These are phyloP conservation scores for Macrophomina phaseolina DNA, from an alignment of 2,329 filamentous ascomycete genomes.

Conservation along the genomic window DNA sequence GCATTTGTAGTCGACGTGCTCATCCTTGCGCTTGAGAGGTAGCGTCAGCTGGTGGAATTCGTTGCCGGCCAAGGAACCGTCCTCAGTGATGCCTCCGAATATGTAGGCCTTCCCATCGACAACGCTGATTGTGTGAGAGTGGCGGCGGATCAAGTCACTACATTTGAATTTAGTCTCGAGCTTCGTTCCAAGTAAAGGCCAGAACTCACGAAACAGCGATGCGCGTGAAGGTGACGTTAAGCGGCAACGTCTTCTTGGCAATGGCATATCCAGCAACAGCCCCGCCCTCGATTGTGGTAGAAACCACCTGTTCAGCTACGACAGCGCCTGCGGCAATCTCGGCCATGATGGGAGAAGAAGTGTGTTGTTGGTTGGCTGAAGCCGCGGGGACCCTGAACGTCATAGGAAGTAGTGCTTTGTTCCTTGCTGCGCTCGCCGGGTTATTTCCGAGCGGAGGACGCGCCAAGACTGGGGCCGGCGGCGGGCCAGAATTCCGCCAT, in stretches of 20 bases:
- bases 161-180: constrained; percentile 27
- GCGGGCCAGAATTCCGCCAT: not conserved
- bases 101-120: constrained; percentile 52
- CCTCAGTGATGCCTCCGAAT: constrained; percentile 49
- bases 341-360: constrained; percentile 37
- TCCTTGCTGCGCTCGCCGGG: constrained; percentile 21
- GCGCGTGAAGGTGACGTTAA: constrained; percentile 50
- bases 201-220: constrained; percentile 48
- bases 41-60: constrained; percentile 50
- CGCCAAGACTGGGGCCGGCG: constrained; percentile 10
- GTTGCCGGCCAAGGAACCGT: constrained; percentile 46
- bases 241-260: constrained; percentile 49
- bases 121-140: constrained; percentile 49
- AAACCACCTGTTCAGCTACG: constrained; percentile 49
- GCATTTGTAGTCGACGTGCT: constrained; percentile 49
- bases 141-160: constrained; percentile 40
- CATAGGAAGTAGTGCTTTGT: constrained; percentile 11
- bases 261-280: constrained; percentile 49
- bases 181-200: constrained; percentile 34
- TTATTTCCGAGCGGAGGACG: not conserved
- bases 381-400: constrained; percentile 3
- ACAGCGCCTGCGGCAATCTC: constrained; percentile 48
- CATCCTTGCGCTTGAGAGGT: constrained; percentile 34
- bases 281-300: constrained; percentile 46
- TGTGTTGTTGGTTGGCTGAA: constrained; percentile 2